Evolutionary conservation across 257 asterid genomes (phyloP).

Genomic region (Capsicum rhomboideum): DNA sequence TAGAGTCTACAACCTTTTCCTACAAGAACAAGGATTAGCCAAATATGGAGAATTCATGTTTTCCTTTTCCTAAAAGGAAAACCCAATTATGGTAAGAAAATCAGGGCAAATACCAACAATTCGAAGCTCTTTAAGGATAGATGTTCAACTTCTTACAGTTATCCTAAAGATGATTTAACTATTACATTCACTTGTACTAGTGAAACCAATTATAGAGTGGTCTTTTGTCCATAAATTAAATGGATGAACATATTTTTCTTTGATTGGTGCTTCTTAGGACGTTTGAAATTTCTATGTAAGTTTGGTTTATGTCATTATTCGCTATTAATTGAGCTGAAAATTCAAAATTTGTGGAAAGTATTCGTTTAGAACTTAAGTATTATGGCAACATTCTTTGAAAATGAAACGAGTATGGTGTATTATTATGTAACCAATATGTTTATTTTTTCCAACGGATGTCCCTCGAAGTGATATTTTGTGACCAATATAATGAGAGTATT

Average conservation of each 20-base stretch:
- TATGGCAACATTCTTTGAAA: background rate
- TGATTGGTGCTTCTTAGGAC: background rate
- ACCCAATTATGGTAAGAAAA: background rate
- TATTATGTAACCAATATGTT: no score
- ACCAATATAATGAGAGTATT: no score
- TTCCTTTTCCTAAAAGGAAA: no score
- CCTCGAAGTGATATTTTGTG: no score
- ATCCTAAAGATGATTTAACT: constrained; percentile 41
- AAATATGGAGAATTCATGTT: no score
- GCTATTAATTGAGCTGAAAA: background rate
- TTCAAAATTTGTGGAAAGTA: background rate
- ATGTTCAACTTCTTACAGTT: constrained; percentile 49
- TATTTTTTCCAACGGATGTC: no score
- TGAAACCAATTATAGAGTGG: constrained; percentile 41
- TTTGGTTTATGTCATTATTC: background rate
- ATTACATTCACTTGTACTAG: constrained; percentile 36
- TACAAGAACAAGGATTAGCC: no score
- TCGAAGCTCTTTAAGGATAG: constrained; percentile 19
- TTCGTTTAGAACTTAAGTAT: background rate
- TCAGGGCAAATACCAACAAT: no score
- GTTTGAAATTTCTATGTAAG: background rate
- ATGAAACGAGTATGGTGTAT: background rate
- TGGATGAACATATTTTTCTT: background rate
- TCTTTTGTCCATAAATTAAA: constrained; percentile 58
- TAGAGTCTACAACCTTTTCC: no score